These are phyloP conservation scores for Podila epigama DNA, from an alignment of 192 early-diverging fungal genomes.

Conservation along the genomic window DNA sequence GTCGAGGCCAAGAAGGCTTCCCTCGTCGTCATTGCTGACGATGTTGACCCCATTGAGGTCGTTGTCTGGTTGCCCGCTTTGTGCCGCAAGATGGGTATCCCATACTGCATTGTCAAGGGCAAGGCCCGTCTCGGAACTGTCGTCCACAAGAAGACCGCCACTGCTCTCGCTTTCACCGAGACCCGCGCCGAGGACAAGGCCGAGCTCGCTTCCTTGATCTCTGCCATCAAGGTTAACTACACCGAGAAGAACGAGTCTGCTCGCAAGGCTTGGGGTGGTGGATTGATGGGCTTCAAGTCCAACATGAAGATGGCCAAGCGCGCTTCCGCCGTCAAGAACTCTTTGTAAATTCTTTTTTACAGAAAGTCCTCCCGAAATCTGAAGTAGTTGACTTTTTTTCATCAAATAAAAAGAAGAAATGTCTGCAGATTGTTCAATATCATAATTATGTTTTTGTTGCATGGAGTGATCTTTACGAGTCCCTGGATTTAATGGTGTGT, in stretches of 20 bases:
- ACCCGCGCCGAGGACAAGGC: slow-evolving; percentile 90
- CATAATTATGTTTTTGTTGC: no score
- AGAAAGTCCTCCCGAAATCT: no score
- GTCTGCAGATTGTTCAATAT: no score
- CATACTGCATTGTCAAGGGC: slow-evolving; percentile 95
- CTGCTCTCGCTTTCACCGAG: slow-evolving; percentile 90
- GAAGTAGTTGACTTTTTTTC: no score
- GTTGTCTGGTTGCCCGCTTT: slow-evolving; percentile 96
- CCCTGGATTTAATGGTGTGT: no score
- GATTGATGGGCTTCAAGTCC: slow-evolving; percentile 95
- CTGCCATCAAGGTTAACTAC: slow-evolving; percentile 94
- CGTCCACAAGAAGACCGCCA: slow-evolving; percentile 97
- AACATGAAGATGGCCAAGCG: slow-evolving; percentile 81
- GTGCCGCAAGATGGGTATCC: slow-evolving; percentile 97
- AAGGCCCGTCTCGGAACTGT: slow-evolving; percentile 95
- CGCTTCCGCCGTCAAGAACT: slow-evolving; percentile 62
- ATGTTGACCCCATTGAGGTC: slow-evolving; percentile 95
- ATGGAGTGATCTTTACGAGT: no score
- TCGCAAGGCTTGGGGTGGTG: slow-evolving; percentile 97
- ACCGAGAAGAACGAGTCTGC: slow-evolving; percentile 92
- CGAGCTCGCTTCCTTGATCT: slow-evolving; percentile 83
- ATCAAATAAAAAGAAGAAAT: no score
- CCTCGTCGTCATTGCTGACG: slow-evolving; percentile 95
- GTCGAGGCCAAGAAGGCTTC: slow-evolving; percentile 95
- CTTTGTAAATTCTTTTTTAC: slow-evolving; percentile 28